Evolutionary conservation across 257 asterid genomes (phyloP).

Genomic region (Nicotiana undulata): DNA sequence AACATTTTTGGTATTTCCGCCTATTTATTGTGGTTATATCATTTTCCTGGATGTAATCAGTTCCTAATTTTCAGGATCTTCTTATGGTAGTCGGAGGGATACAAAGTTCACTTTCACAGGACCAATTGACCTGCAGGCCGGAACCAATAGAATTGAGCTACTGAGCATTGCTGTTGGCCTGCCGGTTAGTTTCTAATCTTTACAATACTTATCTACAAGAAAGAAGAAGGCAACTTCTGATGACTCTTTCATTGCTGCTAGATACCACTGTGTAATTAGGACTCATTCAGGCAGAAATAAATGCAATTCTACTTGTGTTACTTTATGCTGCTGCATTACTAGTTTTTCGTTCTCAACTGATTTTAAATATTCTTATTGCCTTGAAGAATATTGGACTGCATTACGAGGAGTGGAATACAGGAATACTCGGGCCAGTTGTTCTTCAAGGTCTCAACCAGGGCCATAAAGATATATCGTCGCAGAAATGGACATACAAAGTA

Average conservation of each 20-base stretch:
- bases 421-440: conserved; percentile 43
- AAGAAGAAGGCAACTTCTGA: not conserved
- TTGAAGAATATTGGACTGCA: conserved; percentile 49
- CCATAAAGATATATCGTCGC: conserved; percentile 38
- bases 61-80: conserved; percentile 33
- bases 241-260: not conserved
- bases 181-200: conserved; percentile 39
- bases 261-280: not conserved
- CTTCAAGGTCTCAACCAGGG: conserved; percentile 52
- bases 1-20: not conserved
- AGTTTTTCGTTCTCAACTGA: not conserved
- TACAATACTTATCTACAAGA: not conserved
- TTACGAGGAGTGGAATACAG: conserved; percentile 47
- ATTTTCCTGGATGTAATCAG: not conserved
- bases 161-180: conserved; percentile 63
- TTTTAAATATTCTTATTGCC: not conserved
- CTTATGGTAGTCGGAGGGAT: conserved; percentile 39
- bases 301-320: not conserved
- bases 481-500: conserved; percentile 71
- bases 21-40: not conserved
- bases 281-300: not conserved
- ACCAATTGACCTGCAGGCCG: conserved; percentile 35
- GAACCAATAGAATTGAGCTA: conserved; percentile 41
- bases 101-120: conserved; percentile 34
- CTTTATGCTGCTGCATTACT: not conserved